Evolutionary conservation across 306 rosid genomes (phyloP).

Genomic region (Trifolium fragiferum): DNA sequence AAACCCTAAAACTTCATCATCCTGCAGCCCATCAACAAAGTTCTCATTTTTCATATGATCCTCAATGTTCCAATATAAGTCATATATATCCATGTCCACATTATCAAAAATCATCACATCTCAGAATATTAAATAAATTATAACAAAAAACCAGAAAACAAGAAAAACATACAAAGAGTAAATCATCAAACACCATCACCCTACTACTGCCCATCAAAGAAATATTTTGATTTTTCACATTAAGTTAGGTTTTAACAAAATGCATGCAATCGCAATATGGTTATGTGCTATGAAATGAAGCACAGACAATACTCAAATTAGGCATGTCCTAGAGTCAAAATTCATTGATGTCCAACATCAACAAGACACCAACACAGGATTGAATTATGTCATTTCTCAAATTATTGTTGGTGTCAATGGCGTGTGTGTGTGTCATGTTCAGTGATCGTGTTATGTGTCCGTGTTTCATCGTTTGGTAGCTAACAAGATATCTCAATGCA

Average conservation of each 20-base stretch:
- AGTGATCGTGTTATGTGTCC: no score
- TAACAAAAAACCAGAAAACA: not conserved
- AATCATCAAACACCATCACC: not conserved
- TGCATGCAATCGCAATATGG: not conserved
- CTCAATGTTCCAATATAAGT: not conserved
- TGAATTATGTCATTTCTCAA: no score
- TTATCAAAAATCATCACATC: not conserved
- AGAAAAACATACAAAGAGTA: not conserved
- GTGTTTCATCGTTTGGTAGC: not conserved
- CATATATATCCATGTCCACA: slow-evolving; percentile 2
- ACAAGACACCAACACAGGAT: no score
- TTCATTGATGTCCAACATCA: no score
- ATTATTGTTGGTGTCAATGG: no score
- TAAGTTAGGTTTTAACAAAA: not conserved
- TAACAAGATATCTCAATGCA: not conserved
- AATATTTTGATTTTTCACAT: not conserved
- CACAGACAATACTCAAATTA: no score
- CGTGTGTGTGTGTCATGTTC: no score
- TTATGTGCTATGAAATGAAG: no score
- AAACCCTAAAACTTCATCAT: not conserved
- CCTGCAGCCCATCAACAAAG: not conserved
- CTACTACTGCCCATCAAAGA: not conserved
- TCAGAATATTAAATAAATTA: not conserved
- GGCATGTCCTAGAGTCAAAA: no score
- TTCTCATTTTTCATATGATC: not conserved